Base-by-base conservation (phyloP, 495 filamentous ascomycete species). In the Neurospora tetrasperma region DNA sequence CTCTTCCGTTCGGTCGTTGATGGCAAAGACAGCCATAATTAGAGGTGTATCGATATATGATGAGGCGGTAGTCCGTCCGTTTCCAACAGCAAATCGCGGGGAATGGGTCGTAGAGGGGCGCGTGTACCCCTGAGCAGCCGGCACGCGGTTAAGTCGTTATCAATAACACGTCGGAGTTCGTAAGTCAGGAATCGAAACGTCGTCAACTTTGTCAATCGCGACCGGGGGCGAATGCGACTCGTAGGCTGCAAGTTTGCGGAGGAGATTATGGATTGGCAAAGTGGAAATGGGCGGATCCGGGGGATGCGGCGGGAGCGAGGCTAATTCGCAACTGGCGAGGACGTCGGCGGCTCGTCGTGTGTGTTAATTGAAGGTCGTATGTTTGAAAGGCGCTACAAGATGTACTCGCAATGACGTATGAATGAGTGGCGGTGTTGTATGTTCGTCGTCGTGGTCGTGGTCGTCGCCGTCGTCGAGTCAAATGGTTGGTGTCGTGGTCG, bases 1-100 rank as follows among this genome's bases (percentile, higher is more conserved):
- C 84, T 99, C 96, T 79, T 86, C 86, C 71, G 96, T 99, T 77
- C 96, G 92, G 83, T 99, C 96, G 86, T 99, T 96, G 82, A 98
- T 97, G 59, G 93, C 94, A 20, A 82, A 70, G 77, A 87, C 82
- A 66, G 85, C 86, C 86, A 88, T 88, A 20, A 69, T 76, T 79
- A 74, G 35, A 42, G 69, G 12, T 59, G 31, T 71, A 20, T 41
- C 14, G 16, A 39, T 20, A 71, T 42, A 20, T 18, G 38, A 27
- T 27, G 42, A 41, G n/a, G 44, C 59, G 72, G 3, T 3, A 54
- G 31, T 43, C 44, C 23, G 70, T 46, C 23, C 27, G 54, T 66
- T 18, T 66, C 54, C 6, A 66, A 70, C 20, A 70, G 35, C n/a
- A 66, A 69, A n/a, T 41, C 16, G 10, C 16, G 12, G 42, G 23